Conservation (phyloP, 768 basidiomycete genomes). For the Hypholoma sublateritium region DNA sequence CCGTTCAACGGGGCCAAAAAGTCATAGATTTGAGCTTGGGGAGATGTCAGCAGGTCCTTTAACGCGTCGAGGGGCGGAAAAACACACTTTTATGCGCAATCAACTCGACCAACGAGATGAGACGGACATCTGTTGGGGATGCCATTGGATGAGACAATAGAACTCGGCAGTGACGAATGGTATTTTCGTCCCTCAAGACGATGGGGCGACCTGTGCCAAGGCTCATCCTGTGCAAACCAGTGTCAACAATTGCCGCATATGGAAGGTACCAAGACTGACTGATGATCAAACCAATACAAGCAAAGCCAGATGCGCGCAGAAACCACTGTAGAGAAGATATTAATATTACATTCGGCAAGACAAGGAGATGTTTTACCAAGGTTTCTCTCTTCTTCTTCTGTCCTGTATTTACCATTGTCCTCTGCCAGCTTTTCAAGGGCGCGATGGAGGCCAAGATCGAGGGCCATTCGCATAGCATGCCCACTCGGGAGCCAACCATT, state of each 20-base stretch:
- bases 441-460: constrained; percentile 90
- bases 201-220: constrained; percentile 90
- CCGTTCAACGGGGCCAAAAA: constrained; percentile 85
- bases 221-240: constrained; percentile 63
- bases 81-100: constrained; percentile 77
- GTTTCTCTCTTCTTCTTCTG: constrained; percentile 85
- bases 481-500: constrained; percentile 95
- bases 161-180: constrained; percentile 80
- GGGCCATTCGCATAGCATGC: constrained; percentile 94
- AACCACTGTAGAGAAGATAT: constrained; percentile 53
- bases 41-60: constrained; percentile 1
- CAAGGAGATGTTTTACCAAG: constrained; percentile 51
- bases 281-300: constrained; percentile 95
- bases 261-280: constrained; percentile 44
- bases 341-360: constrained; percentile 9
- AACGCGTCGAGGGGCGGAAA: neutral
- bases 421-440: constrained; percentile 91
- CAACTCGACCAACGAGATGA: constrained; percentile 86
- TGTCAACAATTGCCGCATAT: constrained; percentile 12
- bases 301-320: constrained; percentile 94
- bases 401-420: constrained; percentile 59
- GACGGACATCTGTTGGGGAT: constrained; percentile 85
- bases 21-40: constrained; percentile 83
- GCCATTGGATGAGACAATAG: constrained; percentile 84
- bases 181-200: constrained; percentile 85